Conservation (phyloP, 305 asterid genomes). For the Fraxinus angustifolia region DNA sequence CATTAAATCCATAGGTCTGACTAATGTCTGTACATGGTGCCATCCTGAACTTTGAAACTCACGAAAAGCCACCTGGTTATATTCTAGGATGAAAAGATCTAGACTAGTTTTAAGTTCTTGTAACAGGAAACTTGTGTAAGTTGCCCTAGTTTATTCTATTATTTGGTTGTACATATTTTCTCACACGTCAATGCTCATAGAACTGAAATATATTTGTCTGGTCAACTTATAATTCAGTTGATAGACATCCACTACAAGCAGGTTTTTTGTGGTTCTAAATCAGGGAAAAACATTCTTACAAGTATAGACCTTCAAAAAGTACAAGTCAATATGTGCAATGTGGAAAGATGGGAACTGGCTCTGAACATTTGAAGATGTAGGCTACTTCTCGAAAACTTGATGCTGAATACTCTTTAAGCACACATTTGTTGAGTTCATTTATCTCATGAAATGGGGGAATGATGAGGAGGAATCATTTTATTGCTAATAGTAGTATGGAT, state of each 20-base stretch:
- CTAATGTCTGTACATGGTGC: background rate
- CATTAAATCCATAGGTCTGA: background rate
- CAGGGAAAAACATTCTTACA: background rate
- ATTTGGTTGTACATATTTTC: background rate
- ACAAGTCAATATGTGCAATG: background rate
- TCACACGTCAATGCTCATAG: background rate
- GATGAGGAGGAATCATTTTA: background rate
- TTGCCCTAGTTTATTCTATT: background rate
- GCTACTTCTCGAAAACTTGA: background rate
- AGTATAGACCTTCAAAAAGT: background rate
- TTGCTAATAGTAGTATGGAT: background rate
- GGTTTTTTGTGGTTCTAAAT: background rate
- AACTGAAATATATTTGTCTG: background rate
- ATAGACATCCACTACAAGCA: background rate
- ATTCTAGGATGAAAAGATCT: background rate
- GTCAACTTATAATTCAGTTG: background rate
- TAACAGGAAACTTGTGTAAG: background rate
- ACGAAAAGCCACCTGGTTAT: background rate
- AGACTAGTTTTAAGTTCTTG: background rate
- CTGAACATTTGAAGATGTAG: background rate
- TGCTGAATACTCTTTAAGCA: background rate
- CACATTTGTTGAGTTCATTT: background rate
- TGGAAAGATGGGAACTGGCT: background rate
- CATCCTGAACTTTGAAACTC: background rate
- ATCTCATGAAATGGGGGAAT: background rate